Evolutionary conservation across 2,329 filamentous ascomycete species (phyloP).

Genomic region (Fusarium redolens): DNA sequence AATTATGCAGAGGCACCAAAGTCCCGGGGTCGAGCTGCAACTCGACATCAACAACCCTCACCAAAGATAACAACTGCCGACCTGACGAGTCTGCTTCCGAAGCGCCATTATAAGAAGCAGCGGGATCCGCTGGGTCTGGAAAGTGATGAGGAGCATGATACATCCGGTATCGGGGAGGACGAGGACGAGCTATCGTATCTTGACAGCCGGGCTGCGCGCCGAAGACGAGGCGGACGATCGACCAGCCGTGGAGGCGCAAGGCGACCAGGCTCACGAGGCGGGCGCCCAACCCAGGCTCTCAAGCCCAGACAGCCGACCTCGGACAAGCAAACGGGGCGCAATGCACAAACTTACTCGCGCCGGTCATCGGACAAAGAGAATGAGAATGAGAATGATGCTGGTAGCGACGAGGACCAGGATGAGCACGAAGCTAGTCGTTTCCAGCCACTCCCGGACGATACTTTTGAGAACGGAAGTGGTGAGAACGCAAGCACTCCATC

Average conservation of each 20-base stretch:
- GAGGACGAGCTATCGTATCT: conserved; percentile 67
- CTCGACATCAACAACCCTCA: conserved; percentile 52
- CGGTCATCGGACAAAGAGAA: conserved; percentile 70
- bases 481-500: conserved; percentile 54
- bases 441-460: conserved; percentile 59
- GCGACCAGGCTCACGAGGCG: conserved; percentile 45
- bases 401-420: conserved; percentile 48
- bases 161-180: conserved; percentile 61
- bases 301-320: conserved; percentile 41
- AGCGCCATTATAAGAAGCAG: conserved; percentile 58
- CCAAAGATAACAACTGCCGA: conserved; percentile 65
- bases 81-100: conserved; percentile 65
- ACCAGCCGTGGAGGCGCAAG: conserved; percentile 45
- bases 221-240: conserved; percentile 49
- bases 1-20: conserved; percentile 57
- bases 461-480: conserved; percentile 50
- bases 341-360: conserved; percentile 62
- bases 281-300: conserved; percentile 39
- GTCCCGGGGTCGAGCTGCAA: conserved; percentile 47
- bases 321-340: conserved; percentile 41
- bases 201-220: conserved; percentile 50
- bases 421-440: conserved; percentile 53
- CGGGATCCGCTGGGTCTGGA: conserved; percentile 55
- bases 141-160: conserved; percentile 61
- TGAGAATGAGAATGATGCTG: conserved; percentile 56